A percentile compares a stretch with the other conserved stretches of the same genome.
phyloP scores from a whole-genome alignment of 2,329 filamentous ascomycete genomes.

The Talaromyces albobiverticillius region DNA sequence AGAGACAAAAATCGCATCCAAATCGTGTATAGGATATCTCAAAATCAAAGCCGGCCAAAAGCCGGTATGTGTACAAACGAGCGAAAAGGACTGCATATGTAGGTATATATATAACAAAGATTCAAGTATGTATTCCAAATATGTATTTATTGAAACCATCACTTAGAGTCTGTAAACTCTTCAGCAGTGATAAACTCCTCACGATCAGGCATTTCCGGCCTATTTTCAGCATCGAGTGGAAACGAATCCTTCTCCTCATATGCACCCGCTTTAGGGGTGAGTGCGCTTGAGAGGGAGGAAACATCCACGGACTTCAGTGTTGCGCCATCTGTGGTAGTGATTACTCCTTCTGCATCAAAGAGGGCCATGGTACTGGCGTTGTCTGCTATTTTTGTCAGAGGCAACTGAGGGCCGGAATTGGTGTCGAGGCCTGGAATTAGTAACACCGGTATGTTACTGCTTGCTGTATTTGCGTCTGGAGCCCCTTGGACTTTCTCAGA shows the following conservation, averaged over 20 bases:
- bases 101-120: background rate
- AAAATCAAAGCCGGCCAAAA: too few species aligned
- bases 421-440: constrained; percentile 6
- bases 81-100: background rate
- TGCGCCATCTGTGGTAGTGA: constrained; percentile 15
- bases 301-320: background rate
- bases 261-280: background rate
- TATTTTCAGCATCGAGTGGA: constrained; percentile 9
- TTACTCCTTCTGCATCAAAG: constrained; percentile 26
- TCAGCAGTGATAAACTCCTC: constrained; percentile 31
- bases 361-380: constrained; percentile 30
- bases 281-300: background rate
- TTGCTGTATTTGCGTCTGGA: too few species aligned
- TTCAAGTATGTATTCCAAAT: too few species aligned
- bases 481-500: background rate
- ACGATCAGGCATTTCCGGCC: constrained; percentile 27
- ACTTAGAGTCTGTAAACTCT: too few species aligned
- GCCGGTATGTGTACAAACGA: background rate
- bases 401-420: background rate
- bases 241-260: background rate
- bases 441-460: background rate
- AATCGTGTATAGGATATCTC: too few species aligned
- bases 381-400: background rate
- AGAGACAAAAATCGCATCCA: background rate
- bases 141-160: too few species aligned